phyloP scores from a whole-genome alignment of 164 flowering plant species.

The Pachysandra terminalis region DNA sequence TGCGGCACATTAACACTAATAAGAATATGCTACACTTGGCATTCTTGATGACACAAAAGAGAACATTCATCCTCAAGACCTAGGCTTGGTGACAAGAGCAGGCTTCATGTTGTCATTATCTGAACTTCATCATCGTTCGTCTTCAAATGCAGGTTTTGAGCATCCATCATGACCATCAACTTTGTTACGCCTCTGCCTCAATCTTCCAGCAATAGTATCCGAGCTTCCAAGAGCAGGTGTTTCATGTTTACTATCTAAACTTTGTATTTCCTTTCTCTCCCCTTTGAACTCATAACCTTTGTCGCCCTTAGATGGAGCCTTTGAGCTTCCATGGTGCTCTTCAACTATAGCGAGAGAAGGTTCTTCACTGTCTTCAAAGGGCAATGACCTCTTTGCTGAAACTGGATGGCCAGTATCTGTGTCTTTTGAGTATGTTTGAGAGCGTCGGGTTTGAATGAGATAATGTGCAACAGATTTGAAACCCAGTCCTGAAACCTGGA shows the following conservation, averaged over 20 bases:
- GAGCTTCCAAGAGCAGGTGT: no score
- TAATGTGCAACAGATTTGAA: slow-evolving; percentile 92
- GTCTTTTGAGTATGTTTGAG: slow-evolving; percentile 22
- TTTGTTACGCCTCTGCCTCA: slow-evolving; percentile 14
- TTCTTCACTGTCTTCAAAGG: slow-evolving; percentile 39
- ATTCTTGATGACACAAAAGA: slow-evolving; percentile 8
- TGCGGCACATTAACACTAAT: no score
- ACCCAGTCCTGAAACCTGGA: slow-evolving; percentile 60
- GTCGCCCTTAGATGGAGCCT: slow-evolving; percentile 8
- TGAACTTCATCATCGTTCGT: background rate
- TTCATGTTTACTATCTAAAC: slow-evolving; percentile 4
- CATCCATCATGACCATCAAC: background rate
- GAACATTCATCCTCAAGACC: slow-evolving; percentile 4
- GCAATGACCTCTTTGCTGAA: slow-evolving; percentile 58
- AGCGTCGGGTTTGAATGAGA: slow-evolving; percentile 60
- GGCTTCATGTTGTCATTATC: background rate
- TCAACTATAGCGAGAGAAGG: slow-evolving; percentile 2
- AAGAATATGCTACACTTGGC: background rate
- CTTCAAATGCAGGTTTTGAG: background rate
- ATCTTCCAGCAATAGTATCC: slow-evolving; percentile 28
- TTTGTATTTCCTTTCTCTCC: slow-evolving; percentile 12
- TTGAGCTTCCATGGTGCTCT: background rate
- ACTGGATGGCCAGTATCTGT: slow-evolving; percentile 15
- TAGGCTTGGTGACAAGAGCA: background rate
- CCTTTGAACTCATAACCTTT: slow-evolving; percentile 18